Conservation (phyloP, 2,329 filamentous ascomycete genomes). For the Pseudocercospora vitis region DNA sequence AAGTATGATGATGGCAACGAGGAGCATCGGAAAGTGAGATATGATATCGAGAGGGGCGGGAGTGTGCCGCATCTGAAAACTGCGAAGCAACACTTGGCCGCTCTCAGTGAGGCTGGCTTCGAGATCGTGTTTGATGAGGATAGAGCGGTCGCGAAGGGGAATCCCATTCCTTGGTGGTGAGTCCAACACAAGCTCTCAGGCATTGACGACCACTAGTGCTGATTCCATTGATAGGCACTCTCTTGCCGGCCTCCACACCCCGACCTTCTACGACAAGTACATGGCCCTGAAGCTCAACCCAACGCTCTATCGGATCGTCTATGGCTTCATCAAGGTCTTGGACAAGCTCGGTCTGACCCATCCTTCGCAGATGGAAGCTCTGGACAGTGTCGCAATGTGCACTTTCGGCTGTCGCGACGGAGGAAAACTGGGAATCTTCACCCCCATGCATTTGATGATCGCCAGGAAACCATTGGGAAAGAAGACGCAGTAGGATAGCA, state of each 20-base stretch:
- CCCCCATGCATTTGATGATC: constrained; percentile 95
- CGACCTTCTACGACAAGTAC: not conserved
- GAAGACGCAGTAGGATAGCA: not conserved
- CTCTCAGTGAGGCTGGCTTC: constrained; percentile 32
- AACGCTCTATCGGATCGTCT: not conserved
- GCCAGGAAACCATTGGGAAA: constrained; percentile 66
- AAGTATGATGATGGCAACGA: constrained; percentile 29
- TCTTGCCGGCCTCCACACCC: not conserved
- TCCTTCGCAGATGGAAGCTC: constrained; percentile 10
- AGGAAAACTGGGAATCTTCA: constrained; percentile 83
- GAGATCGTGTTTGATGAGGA: constrained; percentile 33
- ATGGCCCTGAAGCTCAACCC: not conserved
- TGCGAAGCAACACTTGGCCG: constrained; percentile 22
- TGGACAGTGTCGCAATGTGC: constrained; percentile 7
- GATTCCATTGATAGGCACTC: not conserved
- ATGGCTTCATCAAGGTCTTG: not conserved
- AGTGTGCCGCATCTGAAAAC: constrained; percentile 33
- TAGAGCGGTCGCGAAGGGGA: constrained; percentile 23
- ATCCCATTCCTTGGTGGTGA: constrained; percentile 29
- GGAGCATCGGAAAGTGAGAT: constrained; percentile 30
- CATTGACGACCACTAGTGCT: constrained; percentile 13
- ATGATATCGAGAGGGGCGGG: constrained; percentile 35
- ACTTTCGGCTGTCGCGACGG: constrained; percentile 5
- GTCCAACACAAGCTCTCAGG: not conserved
- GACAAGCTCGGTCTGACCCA: constrained; percentile 1